Percentiles rank a stretch among this genome's conserved stretches.
These are phyloP conservation scores for Draba incana DNA, from an alignment of 345 rosid species.

Conservation along the genomic window DNA sequence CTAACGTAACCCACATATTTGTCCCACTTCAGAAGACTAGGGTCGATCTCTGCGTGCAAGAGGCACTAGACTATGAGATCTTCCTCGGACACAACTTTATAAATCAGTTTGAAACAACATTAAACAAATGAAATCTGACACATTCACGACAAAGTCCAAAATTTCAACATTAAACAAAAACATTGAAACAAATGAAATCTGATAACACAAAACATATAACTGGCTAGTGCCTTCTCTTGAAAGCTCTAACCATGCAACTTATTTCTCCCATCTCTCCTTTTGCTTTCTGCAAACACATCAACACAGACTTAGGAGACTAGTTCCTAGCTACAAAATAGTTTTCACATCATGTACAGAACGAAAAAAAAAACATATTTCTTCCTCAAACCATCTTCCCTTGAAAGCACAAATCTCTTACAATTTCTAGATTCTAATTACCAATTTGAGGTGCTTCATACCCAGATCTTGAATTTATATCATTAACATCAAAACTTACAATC, in stretches of 20 bases:
- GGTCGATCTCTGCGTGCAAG: not conserved
- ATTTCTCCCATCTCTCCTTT: not conserved
- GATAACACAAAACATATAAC: slow-evolving; percentile 24
- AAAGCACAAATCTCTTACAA: not conserved
- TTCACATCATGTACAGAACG: not conserved
- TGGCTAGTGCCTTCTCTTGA: not conserved
- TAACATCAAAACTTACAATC: not conserved
- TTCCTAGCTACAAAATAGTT: not conserved
- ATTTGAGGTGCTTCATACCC: not conserved
- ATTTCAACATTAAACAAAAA: slow-evolving; percentile 1
- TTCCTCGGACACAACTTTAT: not conserved
- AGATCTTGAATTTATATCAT: not conserved
- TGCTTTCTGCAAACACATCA: slow-evolving; percentile 18
- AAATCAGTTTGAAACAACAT: slow-evolving; percentile 14
- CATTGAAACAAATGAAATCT: slow-evolving; percentile 26
- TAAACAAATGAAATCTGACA: no score
- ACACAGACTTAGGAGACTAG: slow-evolving; percentile 22
- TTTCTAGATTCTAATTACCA: not conserved
- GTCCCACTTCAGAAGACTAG: not conserved
- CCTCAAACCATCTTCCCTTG: slow-evolving; percentile 1
- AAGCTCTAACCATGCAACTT: not conserved
- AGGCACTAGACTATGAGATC: not conserved
- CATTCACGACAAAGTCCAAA: not conserved
- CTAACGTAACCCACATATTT: no score
- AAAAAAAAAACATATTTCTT: not conserved